Conservation (phyloP, 805 yeast genomes). For the Myxozyma neotropica region DNA sequence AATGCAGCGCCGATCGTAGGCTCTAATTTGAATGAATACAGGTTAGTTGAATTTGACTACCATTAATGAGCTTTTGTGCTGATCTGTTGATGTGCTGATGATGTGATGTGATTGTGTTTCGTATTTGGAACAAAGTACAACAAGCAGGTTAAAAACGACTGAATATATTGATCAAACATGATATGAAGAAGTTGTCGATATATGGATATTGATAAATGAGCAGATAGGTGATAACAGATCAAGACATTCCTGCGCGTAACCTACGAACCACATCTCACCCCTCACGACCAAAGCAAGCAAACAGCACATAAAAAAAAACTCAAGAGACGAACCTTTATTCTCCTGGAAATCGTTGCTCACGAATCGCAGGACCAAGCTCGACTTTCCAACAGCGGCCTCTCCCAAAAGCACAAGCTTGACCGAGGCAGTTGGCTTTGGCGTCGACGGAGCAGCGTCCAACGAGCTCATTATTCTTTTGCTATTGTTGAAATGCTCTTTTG, state of each 20-base stretch:
- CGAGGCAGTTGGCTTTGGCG: conserved; percentile 57
- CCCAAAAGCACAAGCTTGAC: conserved; percentile 91
- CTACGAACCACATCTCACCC: background rate
- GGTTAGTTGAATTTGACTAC: background rate
- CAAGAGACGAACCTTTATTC: conserved; percentile 56
- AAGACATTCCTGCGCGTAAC: too few relatives aligned
- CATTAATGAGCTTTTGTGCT: too few relatives aligned
- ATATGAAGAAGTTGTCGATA: background rate
- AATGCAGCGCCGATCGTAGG: conserved; percentile 99
- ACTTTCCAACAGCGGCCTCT: conserved; percentile 97
- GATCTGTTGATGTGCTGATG: background rate
- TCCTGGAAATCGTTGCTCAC: conserved; percentile 96
- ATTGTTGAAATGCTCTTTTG: background rate
- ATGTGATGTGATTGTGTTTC: background rate
- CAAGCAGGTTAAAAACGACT: too few relatives aligned
- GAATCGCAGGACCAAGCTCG: conserved; percentile 87
- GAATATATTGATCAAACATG: background rate
- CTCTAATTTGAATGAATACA: conserved; percentile 49
- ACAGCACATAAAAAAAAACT: background rate
- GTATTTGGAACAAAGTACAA: too few relatives aligned
- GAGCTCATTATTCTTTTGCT: conserved; percentile 22
- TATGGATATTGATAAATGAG: too few relatives aligned
- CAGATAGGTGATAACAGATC: background rate
- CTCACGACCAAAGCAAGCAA: too few relatives aligned
- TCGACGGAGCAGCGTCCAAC: conserved; percentile 29